A percentile compares a stretch with the other conserved stretches of the same genome.
Evolutionary conservation across 2,329 filamentous ascomycete species (phyloP).

Genomic region (Tympanopsis confertula): DNA sequence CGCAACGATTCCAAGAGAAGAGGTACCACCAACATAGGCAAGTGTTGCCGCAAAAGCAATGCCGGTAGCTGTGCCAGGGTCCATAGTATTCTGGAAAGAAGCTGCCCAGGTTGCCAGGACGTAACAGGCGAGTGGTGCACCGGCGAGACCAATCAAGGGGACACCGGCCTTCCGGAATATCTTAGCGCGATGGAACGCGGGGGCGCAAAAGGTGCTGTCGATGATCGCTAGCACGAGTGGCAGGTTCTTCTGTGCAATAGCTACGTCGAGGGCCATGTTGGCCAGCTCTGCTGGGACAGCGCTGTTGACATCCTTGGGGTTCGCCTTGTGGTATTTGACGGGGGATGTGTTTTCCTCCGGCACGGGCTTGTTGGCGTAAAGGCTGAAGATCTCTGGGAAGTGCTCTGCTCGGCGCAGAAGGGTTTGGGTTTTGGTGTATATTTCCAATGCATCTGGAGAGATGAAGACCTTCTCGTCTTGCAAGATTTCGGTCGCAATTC

Average conservation of each 20-base stretch:
- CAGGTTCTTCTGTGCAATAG: conserved; percentile 69
- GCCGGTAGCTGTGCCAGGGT: conserved; percentile 60
- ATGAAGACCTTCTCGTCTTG: conserved; percentile 70
- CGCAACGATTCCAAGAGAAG: conserved; percentile 72
- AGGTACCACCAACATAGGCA: conserved; percentile 72
- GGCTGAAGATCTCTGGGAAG: conserved; percentile 66
- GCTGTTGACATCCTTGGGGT: conserved; percentile 56
- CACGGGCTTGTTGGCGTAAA: conserved; percentile 75
- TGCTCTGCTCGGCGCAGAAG: conserved; percentile 62
- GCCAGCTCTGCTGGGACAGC: conserved; percentile 65
- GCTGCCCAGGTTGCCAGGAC: conserved; percentile 58
- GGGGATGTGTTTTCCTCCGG: conserved; percentile 48
- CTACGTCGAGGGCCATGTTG: conserved; percentile 63
- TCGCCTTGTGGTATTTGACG: conserved; percentile 47
- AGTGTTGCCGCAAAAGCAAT: conserved; percentile 72
- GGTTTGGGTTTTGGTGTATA: conserved; percentile 69
- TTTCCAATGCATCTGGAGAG: conserved; percentile 56
- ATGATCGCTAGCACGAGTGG: conserved; percentile 67
- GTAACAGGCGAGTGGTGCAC: conserved; percentile 59
- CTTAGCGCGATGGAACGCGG: conserved; percentile 57
- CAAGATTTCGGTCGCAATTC: conserved; percentile 58
- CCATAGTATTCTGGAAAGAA: conserved; percentile 63
- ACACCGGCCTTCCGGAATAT: conserved; percentile 51
- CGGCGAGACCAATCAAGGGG: conserved; percentile 40
- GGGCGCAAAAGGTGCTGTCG: conserved; percentile 54